Percentiles rank a stretch among this genome's conserved stretches.
Evolutionary conservation across 2,329 filamentous ascomycete species (phyloP).

Genomic region (Thyridium curvatum): DNA sequence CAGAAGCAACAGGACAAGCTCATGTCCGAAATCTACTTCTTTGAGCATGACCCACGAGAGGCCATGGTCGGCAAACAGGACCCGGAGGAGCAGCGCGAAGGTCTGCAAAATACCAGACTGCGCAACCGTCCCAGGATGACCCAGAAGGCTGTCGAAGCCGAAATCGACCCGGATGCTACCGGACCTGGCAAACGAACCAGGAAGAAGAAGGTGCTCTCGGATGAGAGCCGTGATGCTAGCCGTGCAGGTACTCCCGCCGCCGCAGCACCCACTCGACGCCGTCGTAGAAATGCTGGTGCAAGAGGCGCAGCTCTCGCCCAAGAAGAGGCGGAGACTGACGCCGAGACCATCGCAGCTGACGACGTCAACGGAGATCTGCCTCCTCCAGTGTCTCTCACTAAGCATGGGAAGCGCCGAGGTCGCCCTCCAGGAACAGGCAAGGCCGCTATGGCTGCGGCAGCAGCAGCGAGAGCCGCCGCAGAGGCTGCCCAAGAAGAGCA

Average conservation of each 20-base stretch:
- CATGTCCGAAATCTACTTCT: conserved; percentile 54
- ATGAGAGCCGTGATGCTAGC: conserved; percentile 42
- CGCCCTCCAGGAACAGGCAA: background rate
- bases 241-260: conserved; percentile 43
- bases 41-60: conserved; percentile 53
- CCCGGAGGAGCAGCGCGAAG: conserved; percentile 48
- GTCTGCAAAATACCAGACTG: conserved; percentile 46
- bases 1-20: conserved; percentile 45
- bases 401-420: too few species aligned
- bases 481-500: background rate
- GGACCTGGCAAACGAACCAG: conserved; percentile 47
- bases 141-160: conserved; percentile 50
- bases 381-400: too few species aligned
- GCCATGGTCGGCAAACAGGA: conserved; percentile 54
- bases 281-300: conserved; percentile 6
- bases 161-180: conserved; percentile 30
- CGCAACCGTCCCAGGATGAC: conserved; percentile 53
- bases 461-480: conserved; percentile 2
- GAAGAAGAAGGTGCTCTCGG: conserved; percentile 46
- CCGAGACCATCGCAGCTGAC: conserved; percentile 2
- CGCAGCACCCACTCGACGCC: conserved; percentile 10
- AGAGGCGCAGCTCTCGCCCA: conserved; percentile 1
- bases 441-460: background rate
- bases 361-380: background rate
- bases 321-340: background rate